phyloP scores from a whole-genome alignment of 768 basidiomycete species.

The Cubamyces lactineus region DNA sequence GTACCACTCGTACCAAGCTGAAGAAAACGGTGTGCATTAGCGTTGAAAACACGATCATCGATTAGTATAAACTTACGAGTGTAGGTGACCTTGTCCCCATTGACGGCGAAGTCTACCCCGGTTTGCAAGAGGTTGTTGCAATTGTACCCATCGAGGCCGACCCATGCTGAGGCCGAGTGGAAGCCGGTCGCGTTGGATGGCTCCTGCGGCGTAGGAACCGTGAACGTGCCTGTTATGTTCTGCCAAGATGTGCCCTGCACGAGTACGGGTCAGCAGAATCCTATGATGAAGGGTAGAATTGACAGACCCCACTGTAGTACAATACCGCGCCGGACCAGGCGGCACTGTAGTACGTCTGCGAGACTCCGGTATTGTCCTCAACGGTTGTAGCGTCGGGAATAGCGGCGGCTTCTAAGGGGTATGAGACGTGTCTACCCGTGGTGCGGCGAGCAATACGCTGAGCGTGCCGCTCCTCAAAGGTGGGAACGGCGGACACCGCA shows the following conservation, averaged over 20 bases:
- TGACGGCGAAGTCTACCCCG: constrained; percentile 39
- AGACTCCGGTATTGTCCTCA: constrained; percentile 29
- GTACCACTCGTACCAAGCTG: constrained; percentile 41
- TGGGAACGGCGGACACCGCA: constrained; percentile 29
- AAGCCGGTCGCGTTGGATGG: constrained; percentile 30
- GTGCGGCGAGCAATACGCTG: constrained; percentile 30
- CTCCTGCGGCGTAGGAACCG: constrained; percentile 37
- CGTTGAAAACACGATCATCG: no score
- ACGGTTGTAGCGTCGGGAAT: not conserved
- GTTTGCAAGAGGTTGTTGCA: constrained; percentile 43
- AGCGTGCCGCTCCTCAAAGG: constrained; percentile 25
- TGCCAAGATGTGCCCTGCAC: constrained; percentile 38
- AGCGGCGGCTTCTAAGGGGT: constrained; percentile 6
- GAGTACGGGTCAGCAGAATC: not conserved
- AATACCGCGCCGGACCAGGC: constrained; percentile 44
- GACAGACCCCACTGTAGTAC: constrained; percentile 30
- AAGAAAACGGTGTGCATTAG: no score
- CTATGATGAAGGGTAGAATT: not conserved
- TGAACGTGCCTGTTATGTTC: constrained; percentile 38
- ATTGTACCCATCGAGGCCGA: constrained; percentile 43
- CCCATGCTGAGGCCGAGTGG: constrained; percentile 40
- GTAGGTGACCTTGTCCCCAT: constrained; percentile 29
- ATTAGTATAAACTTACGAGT: constrained; percentile 31
- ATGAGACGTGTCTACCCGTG: constrained; percentile 20
- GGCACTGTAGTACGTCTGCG: constrained; percentile 30